These are phyloP conservation scores for Mycena sp. DNA, from an alignment of 1,284 basidiomycete species.

Conservation along the genomic window DNA sequence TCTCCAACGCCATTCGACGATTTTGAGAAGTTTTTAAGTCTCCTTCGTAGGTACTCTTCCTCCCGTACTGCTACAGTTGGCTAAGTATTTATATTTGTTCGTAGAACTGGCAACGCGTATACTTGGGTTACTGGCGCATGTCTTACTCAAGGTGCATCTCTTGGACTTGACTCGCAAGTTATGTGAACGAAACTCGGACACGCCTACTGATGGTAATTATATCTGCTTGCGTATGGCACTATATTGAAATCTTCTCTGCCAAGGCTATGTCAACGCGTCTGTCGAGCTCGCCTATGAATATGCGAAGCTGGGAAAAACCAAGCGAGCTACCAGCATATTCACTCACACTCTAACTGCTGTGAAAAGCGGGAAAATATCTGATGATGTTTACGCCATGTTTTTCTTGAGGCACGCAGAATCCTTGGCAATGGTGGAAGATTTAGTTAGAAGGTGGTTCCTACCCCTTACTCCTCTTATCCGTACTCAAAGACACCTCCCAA, in stretches of 20 bases:
- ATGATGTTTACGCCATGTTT: conserved; percentile 63
- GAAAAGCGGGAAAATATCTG: conserved; percentile 52
- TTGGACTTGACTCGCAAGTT: conserved; percentile 58
- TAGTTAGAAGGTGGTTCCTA: conserved; percentile 63
- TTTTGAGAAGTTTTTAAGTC: conserved; percentile 54
- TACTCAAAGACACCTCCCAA: not conserved
- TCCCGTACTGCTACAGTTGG: conserved; percentile 1
- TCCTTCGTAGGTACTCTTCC: conserved; percentile 58
- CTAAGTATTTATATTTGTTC: not conserved
- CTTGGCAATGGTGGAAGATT: conserved; percentile 69
- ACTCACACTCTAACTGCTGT: conserved; percentile 60
- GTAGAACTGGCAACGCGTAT: conserved; percentile 71
- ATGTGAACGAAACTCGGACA: conserved; percentile 51
- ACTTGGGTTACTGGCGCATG: conserved; percentile 68
- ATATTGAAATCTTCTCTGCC: not conserved
- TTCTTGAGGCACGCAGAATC: conserved; percentile 74
- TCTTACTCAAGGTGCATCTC: conserved; percentile 63
- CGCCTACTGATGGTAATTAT: conserved; percentile 61
- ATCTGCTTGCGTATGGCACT: not conserved
- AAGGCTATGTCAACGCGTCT: conserved; percentile 74
- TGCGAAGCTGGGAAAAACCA: conserved; percentile 76
- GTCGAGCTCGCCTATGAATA: conserved; percentile 83
- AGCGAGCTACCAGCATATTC: conserved; percentile 73
- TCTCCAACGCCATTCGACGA: conserved; percentile 54
- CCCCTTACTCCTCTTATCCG: conserved; percentile 23